A percentile compares a stretch with the other conserved stretches of the same genome.
Evolutionary conservation across 208 protist species (phyloP).

Genomic region (Leishmania turanica): DNA sequence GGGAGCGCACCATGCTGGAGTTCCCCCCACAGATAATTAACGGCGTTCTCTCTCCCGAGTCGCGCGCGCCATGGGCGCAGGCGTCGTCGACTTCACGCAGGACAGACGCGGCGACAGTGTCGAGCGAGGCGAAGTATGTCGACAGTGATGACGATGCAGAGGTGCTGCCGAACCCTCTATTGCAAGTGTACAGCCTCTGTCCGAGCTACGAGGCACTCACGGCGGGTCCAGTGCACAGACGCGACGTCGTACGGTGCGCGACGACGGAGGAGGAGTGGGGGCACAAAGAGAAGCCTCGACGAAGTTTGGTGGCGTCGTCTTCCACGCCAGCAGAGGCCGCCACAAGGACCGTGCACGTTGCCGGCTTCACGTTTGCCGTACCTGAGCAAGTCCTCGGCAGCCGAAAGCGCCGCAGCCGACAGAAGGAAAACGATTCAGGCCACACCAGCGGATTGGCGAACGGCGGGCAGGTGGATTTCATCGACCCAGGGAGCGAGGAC

Average conservation of each 20-base stretch:
- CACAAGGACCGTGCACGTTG: background rate
- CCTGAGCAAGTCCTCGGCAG: background rate
- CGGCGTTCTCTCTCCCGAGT: constrained; percentile 16
- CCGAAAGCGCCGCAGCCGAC: background rate
- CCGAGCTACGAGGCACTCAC: constrained; percentile 37
- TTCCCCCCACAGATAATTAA: constrained; percentile 19
- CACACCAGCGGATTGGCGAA: background rate
- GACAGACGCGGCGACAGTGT: background rate
- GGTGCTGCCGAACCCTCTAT: constrained; percentile 24
- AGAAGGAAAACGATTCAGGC: background rate
- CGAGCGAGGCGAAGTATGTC: background rate
- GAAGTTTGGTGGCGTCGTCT: background rate
- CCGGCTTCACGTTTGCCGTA: background rate
- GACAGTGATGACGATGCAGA: background rate
- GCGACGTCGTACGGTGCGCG: background rate
- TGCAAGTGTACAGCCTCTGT: constrained; percentile 26
- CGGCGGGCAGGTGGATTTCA: background rate
- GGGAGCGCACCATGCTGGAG: constrained; percentile 23
- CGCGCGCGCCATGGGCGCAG: constrained; percentile 4
- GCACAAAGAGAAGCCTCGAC: background rate
- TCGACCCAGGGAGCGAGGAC: background rate
- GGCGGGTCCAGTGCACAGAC: constrained; percentile 13
- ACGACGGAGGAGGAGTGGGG: background rate
- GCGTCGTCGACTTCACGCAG: too few relatives aligned
- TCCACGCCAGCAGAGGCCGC: background rate